These are phyloP conservation scores for Nemania sp. DNA, from an alignment of 2,329 filamentous ascomycete species.

Conservation along the genomic window DNA sequence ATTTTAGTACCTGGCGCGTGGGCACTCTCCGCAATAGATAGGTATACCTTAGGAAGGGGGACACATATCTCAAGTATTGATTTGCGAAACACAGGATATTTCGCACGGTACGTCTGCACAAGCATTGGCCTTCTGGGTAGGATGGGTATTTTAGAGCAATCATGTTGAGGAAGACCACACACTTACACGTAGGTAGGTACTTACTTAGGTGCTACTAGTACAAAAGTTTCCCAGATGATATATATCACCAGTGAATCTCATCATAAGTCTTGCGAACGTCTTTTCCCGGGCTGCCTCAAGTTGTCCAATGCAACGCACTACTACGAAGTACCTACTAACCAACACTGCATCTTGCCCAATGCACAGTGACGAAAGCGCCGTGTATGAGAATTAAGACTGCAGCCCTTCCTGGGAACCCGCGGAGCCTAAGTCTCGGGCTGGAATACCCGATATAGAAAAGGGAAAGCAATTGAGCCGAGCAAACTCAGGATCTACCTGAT, in stretches of 20 bases:
- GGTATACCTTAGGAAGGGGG: too few relatives aligned
- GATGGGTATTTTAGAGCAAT: background rate
- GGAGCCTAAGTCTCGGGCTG: constrained; percentile 4
- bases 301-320: too few relatives aligned
- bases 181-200: too few relatives aligned
- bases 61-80: too few relatives aligned
- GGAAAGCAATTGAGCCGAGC: background rate
- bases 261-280: constrained; percentile 2
- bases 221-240: too few relatives aligned
- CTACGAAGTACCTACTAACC: too few relatives aligned
- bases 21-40: too few relatives aligned
- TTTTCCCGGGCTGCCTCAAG: constrained; percentile 8
- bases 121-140: background rate
- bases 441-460: constrained; percentile 23
- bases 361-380: constrained; percentile 27
- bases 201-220: too few relatives aligned
- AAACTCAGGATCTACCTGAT: background rate
- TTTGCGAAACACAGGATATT: too few relatives aligned
- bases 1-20: too few relatives aligned
- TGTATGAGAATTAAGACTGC: background rate
- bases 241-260: background rate
- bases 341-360: constrained; percentile 10
- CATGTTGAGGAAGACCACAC: background rate
- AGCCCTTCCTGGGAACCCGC: constrained; percentile 6
- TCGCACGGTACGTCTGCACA: constrained; percentile 13